These are phyloP conservation scores for Backusella australiensis DNA, from an alignment of 192 early-diverging fungal species.

Conservation along the genomic window DNA sequence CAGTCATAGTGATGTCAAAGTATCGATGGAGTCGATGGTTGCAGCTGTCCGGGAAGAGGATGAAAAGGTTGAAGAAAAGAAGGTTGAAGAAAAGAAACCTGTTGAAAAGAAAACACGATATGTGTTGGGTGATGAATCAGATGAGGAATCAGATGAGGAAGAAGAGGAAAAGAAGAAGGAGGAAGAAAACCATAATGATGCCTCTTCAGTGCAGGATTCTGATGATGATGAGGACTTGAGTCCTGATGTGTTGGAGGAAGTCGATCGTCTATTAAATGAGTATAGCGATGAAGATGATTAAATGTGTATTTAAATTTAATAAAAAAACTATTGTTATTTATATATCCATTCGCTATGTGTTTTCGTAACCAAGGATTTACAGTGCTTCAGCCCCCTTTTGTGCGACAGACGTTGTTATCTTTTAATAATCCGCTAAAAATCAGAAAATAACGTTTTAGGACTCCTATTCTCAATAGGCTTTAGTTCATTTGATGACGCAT, in stretches of 20 bases:
- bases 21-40: neutral
- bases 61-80: neutral
- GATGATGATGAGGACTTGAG: slow-evolving; percentile 16
- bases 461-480: neutral
- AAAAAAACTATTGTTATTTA: neutral
- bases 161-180: neutral
- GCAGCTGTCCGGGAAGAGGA: neutral
- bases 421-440: no score
- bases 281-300: slow-evolving; percentile 25
- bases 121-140: neutral
- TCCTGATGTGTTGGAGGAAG: slow-evolving; percentile 43
- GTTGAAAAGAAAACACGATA: neutral
- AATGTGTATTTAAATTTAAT: neutral
- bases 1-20: neutral
- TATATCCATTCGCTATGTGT: no score
- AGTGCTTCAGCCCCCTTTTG: no score
- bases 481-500: neutral
- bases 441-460: no score
- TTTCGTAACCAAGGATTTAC: no score
- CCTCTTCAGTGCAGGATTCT: slow-evolving; percentile 7
- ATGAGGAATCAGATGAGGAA: neutral
- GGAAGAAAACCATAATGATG: neutral
- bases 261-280: slow-evolving; percentile 39
- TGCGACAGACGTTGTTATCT: no score
- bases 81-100: neutral